Percentiles rank a stretch among this genome's conserved stretches.
Conservation (phyloP, 768 basidiomycete species). For the Kwoniella botswanensis region DNA sequence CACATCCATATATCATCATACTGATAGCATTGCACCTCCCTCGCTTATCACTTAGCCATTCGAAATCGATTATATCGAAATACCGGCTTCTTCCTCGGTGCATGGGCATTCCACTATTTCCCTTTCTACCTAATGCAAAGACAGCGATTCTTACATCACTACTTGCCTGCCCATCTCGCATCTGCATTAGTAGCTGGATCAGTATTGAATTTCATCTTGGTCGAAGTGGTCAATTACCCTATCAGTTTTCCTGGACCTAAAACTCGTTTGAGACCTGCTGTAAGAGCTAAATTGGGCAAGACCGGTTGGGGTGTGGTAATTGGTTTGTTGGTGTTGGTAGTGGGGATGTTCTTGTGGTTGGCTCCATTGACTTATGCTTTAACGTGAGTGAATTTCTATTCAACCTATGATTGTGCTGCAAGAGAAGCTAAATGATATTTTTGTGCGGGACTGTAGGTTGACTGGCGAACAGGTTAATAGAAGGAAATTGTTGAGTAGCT, state of each 20-base stretch:
- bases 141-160: constrained; percentile 96
- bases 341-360: constrained; percentile 65
- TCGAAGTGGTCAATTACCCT: constrained; percentile 90
- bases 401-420: constrained; percentile 11
- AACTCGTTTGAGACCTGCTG: constrained; percentile 64
- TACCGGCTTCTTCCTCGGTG: constrained; percentile 88
- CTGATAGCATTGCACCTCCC: not conserved
- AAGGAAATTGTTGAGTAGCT: constrained; percentile 79
- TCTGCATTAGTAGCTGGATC: constrained; percentile 91
- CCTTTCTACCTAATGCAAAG: constrained; percentile 99
- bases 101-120: constrained; percentile 94
- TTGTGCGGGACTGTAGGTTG: constrained; percentile 63
- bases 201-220: constrained; percentile 85
- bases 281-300: constrained; percentile 71
- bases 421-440: not conserved
- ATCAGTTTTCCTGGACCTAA: constrained; percentile 75
- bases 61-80: constrained; percentile 95
- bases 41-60: constrained; percentile 65
- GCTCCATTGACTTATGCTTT: constrained; percentile 93
- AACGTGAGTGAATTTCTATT: constrained; percentile 65
- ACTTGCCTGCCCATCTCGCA: constrained; percentile 92
- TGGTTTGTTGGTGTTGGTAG: constrained; percentile 69
- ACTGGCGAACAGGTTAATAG: constrained; percentile 83
- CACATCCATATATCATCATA: not conserved
- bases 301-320: constrained; percentile 65